Conservation (phyloP, 2,329 filamentous ascomycete genomes). For the Fusarium nodosum region DNA sequence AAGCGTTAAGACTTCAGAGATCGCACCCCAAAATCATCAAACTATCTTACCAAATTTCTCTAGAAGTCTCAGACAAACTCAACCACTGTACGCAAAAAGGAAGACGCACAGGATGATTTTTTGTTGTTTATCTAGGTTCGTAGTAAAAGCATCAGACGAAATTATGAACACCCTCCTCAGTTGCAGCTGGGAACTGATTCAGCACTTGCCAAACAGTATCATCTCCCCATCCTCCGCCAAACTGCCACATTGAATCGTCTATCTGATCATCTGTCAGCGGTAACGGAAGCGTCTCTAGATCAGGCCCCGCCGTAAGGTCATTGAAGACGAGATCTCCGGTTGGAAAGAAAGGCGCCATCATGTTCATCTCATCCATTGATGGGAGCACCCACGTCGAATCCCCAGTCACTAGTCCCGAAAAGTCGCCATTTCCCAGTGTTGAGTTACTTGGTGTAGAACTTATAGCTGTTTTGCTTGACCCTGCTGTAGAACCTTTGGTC, state of each 20-base stretch:
- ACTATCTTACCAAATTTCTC: neutral
- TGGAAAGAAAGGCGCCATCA: constrained; percentile 68
- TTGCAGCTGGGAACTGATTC: constrained; percentile 61
- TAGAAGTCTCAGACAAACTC: neutral
- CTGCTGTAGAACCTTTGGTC: constrained; percentile 8
- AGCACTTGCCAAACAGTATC: constrained; percentile 70
- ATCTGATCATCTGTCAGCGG: constrained; percentile 12
- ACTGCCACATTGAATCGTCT: constrained; percentile 59
- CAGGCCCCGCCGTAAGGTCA: constrained; percentile 62
- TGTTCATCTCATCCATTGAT: constrained; percentile 63
- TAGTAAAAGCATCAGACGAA: constrained; percentile 1
- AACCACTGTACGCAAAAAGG: neutral
- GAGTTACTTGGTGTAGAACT: constrained; percentile 38
- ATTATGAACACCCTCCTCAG: constrained; percentile 25
- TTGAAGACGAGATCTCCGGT: constrained; percentile 71
- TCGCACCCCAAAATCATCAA: too few relatives aligned
- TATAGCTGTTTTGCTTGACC: constrained; percentile 8
- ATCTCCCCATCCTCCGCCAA: constrained; percentile 67
- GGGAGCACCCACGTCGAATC: constrained; percentile 58
- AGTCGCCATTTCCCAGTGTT: constrained; percentile 15
- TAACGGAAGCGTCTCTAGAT: constrained; percentile 46
- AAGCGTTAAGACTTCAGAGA: too few relatives aligned
- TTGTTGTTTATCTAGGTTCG: neutral
- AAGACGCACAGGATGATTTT: neutral
- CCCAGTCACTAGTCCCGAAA: constrained; percentile 8